Percentiles rank a stretch among this genome's conserved stretches.
These are phyloP conservation scores for Eutrema salsugineum DNA, from an alignment of 441 rosid genomes.

Conservation along the genomic window DNA sequence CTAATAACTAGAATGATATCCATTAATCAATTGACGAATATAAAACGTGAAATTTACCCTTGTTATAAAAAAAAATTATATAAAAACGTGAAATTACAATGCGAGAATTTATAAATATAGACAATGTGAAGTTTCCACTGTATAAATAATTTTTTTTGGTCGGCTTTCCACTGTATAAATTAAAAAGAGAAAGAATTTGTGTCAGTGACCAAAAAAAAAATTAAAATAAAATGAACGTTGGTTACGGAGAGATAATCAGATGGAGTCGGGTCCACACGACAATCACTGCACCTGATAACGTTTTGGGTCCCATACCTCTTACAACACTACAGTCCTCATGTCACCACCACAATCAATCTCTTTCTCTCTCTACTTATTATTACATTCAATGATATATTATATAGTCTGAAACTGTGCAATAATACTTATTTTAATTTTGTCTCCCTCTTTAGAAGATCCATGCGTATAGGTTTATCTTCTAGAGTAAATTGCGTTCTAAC, in stretches of 20 bases:
- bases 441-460: background rate
- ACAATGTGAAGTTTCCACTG: too few species aligned
- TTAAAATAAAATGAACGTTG: background rate
- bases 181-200: background rate
- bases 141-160: too few species aligned
- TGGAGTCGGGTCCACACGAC: conserved; percentile 25
- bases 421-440: background rate
- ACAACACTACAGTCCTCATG: conserved; percentile 30
- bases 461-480: background rate
- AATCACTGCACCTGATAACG: conserved; percentile 34
- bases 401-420: background rate
- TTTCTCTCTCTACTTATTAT: conserved; percentile 7
- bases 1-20: too few species aligned
- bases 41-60: too few species aligned
- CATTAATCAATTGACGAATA: too few species aligned
- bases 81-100: too few species aligned
- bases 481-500: background rate
- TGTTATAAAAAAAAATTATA: too few species aligned
- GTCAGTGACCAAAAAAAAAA: conserved; percentile 9
- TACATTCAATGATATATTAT: background rate
- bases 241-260: conserved; percentile 22
- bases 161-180: too few species aligned
- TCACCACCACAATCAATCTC: conserved; percentile 33
- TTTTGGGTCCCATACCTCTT: conserved; percentile 23
- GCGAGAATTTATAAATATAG: too few species aligned